These are phyloP conservation scores for Pythium coloratum DNA, from an alignment of 352 stramenopile species.

Conservation along the genomic window DNA sequence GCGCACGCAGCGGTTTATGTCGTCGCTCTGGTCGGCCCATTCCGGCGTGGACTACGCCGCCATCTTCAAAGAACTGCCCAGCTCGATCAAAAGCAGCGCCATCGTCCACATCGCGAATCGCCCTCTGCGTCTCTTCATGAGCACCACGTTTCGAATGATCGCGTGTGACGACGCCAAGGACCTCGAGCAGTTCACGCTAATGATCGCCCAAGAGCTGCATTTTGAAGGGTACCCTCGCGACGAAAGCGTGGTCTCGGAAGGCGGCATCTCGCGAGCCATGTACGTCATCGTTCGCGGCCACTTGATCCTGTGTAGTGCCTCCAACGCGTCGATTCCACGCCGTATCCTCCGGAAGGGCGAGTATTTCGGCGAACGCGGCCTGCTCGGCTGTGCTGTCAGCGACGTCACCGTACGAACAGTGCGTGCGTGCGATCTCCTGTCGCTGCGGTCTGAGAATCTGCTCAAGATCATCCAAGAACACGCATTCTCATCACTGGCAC, in stretches of 20 bases:
- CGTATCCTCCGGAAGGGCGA: constrained; percentile 23
- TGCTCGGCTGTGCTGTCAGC: constrained; percentile 24
- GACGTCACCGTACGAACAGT: constrained; percentile 19
- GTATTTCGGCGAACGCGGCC: constrained; percentile 29
- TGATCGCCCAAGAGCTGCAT: constrained; percentile 16
- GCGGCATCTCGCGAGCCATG: constrained; percentile 29
- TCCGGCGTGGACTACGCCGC: constrained; percentile 24
- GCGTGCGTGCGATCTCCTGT: constrained; percentile 26
- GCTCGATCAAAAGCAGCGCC: constrained; percentile 14
- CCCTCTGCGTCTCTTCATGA: constrained; percentile 18
- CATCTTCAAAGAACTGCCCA: constrained; percentile 27
- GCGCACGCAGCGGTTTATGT: constrained; percentile 25
- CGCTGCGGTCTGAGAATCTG: constrained; percentile 23
- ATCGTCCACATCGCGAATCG: constrained; percentile 22
- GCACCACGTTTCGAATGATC: constrained; percentile 25
- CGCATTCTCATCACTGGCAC: constrained; percentile 13
- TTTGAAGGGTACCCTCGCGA: constrained; percentile 32
- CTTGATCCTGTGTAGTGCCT: constrained; percentile 14
- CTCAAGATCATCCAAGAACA: constrained; percentile 19
- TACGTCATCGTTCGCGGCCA: constrained; percentile 32
- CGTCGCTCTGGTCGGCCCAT: constrained; percentile 31
- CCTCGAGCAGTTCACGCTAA: constrained; percentile 13
- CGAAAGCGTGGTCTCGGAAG: constrained; percentile 30
- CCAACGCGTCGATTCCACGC: constrained; percentile 4
- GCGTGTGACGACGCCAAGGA: constrained; percentile 6